These are phyloP conservation scores for Hymenotorrendiella dingleyae DNA, from an alignment of 2,329 filamentous ascomycete genomes.

Conservation along the genomic window DNA sequence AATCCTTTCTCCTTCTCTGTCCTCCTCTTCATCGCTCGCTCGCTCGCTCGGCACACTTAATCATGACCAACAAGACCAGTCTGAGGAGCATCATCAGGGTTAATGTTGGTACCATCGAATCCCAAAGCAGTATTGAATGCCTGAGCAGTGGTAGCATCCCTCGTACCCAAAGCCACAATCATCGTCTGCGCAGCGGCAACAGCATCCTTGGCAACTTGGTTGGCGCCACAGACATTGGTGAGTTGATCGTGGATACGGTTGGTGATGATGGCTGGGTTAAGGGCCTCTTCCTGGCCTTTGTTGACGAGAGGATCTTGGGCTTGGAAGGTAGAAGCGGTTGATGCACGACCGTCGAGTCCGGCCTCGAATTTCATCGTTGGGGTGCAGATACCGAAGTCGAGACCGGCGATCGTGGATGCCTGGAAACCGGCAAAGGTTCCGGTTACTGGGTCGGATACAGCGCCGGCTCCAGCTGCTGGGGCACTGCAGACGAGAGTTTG, in stretches of 20 bases:
- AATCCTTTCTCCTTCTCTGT: no score
- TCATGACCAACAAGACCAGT: slow-evolving; percentile 26
- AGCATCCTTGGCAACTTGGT: slow-evolving; percentile 49
- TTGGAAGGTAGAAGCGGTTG: slow-evolving; percentile 61
- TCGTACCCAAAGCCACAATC: slow-evolving; percentile 44
- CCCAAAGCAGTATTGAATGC: slow-evolving; percentile 36
- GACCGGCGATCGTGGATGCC: slow-evolving; percentile 29
- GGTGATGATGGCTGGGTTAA: slow-evolving; percentile 70
- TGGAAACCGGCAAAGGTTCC: slow-evolving; percentile 18
- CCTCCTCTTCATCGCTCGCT: no score
- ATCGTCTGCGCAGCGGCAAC: slow-evolving; percentile 48
- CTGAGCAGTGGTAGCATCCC: slow-evolving; percentile 42
- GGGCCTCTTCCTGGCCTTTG: slow-evolving; percentile 58
- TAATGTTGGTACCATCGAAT: slow-evolving; percentile 29
- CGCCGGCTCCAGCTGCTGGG: slow-evolving; percentile 8
- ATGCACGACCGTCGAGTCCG: slow-evolving; percentile 44
- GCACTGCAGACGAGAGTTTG: no score
- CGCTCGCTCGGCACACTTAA: slow-evolving; percentile 10
- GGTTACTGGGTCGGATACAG: slow-evolving; percentile 13
- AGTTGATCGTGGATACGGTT: slow-evolving; percentile 67
- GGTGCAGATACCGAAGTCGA: slow-evolving; percentile 44
- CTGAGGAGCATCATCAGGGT: slow-evolving; percentile 28
- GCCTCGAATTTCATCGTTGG: slow-evolving; percentile 52
- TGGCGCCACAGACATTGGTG: slow-evolving; percentile 59
- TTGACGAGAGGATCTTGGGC: slow-evolving; percentile 55